These are phyloP conservation scores for Whalleya microplaca DNA, from an alignment of 2,329 filamentous ascomycete genomes.

Conservation along the genomic window DNA sequence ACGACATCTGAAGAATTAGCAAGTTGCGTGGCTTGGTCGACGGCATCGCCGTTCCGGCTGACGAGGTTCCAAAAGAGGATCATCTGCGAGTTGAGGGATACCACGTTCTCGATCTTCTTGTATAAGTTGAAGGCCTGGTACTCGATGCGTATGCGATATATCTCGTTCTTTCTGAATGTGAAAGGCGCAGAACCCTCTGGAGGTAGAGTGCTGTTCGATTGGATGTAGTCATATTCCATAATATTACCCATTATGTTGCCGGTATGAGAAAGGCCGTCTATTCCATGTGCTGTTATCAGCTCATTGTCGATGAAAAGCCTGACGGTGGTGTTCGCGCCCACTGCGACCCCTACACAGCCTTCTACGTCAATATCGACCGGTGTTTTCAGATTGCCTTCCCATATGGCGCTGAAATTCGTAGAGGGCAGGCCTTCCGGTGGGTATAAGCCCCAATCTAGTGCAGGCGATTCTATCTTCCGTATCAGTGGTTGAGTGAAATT, in stretches of 20 bases:
- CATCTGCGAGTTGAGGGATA: constrained; percentile 46
- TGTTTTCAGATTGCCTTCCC: constrained; percentile 45
- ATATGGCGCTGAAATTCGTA: constrained; percentile 49
- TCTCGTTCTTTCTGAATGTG: constrained; percentile 39
- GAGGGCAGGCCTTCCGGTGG: constrained; percentile 46
- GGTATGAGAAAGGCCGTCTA: constrained; percentile 26
- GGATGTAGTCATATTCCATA: constrained; percentile 41
- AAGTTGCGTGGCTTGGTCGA: constrained; percentile 39
- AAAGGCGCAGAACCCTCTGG: constrained; percentile 43
- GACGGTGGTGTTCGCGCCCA: constrained; percentile 45
- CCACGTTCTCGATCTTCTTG: constrained; percentile 44
- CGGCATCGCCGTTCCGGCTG: constrained; percentile 36
- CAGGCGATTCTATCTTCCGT: constrained; percentile 41
- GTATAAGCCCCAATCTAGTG: constrained; percentile 49
- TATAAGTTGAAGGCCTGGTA: constrained; percentile 47
- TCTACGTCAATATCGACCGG: constrained; percentile 43
- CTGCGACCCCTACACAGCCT: constrained; percentile 48
- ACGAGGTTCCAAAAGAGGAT: constrained; percentile 51
- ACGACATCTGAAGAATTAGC: constrained; percentile 43
- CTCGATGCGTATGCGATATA: constrained; percentile 44
- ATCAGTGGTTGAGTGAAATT: constrained; percentile 41
- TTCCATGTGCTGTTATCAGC: constrained; percentile 33
- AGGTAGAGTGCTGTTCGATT: constrained; percentile 40
- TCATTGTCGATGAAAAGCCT: constrained; percentile 42
- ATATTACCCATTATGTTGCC: constrained; percentile 47